phyloP scores from a whole-genome alignment of 2,329 filamentous ascomycete genomes.

The Elsinoe batatas region DNA sequence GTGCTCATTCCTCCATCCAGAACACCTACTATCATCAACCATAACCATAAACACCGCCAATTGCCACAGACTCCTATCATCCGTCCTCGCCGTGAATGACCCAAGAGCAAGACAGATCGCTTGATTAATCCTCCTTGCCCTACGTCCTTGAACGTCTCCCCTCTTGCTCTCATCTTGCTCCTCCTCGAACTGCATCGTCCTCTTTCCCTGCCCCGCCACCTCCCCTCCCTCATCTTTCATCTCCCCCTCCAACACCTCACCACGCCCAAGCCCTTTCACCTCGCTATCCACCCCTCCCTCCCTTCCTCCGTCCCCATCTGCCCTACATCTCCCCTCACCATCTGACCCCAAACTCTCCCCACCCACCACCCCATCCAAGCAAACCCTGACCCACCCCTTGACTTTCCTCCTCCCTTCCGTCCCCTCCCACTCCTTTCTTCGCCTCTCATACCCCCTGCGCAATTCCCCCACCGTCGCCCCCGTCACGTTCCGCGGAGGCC shows the following conservation, averaged over 20 bases:
- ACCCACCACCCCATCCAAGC: background rate
- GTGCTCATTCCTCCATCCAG: too few relatives aligned
- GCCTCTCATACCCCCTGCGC: conserved; percentile 6
- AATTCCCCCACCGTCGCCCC: conserved; percentile 14
- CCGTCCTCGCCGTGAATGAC: conserved; percentile 17
- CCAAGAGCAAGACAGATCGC: conserved; percentile 25
- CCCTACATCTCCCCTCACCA: too few relatives aligned
- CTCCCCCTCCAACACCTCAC: too few relatives aligned
- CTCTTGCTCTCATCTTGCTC: background rate
- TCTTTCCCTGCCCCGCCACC: too few relatives aligned
- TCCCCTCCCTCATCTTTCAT: too few relatives aligned
- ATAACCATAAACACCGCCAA: conserved; percentile 25
- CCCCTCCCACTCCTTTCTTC: conserved; percentile 3
- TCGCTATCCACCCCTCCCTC: too few relatives aligned
- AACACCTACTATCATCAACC: conserved; percentile 14
- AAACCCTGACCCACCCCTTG: background rate
- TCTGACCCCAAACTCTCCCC: background rate
- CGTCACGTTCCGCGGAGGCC: conserved; percentile 5
- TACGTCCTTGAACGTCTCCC: conserved; percentile 15
- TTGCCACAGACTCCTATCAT: conserved; percentile 26
- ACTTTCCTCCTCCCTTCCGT: background rate
- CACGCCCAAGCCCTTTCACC: too few relatives aligned
- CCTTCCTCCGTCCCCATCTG: too few relatives aligned
- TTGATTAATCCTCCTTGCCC: conserved; percentile 19
- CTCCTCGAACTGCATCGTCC: too few relatives aligned